Evolutionary conservation across 148 eudicot genomes (phyloP).

Genomic region (Rheum nobile): DNA sequence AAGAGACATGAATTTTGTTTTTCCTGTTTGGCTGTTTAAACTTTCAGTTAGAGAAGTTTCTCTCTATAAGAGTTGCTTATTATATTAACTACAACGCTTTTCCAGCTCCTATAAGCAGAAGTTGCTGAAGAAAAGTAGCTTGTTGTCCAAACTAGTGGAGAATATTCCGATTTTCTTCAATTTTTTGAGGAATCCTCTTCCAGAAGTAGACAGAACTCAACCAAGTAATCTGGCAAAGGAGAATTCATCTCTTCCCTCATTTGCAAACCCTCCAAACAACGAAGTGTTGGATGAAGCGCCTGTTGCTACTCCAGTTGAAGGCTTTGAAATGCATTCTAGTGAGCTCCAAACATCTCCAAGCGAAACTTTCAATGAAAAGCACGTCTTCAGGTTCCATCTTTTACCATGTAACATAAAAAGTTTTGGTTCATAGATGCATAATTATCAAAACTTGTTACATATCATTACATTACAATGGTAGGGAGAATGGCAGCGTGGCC

Average conservation of each 20-base stretch:
- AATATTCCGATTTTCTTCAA: constrained; percentile 59
- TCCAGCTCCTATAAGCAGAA: constrained; percentile 33
- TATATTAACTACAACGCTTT: neutral
- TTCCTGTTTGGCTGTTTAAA: neutral
- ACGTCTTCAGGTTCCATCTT: constrained; percentile 23
- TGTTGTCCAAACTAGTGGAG: constrained; percentile 62
- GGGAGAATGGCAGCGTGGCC: constrained; percentile 22
- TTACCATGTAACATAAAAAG: neutral
- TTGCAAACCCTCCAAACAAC: constrained; percentile 17
- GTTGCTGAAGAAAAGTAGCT: constrained; percentile 36
- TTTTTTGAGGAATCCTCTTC: constrained; percentile 33
- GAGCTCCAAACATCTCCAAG: constrained; percentile 27
- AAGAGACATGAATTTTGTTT: constrained; percentile 11
- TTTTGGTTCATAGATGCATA: neutral
- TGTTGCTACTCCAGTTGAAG: constrained; percentile 20
- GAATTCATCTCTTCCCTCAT: constrained; percentile 21
- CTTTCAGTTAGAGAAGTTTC: neutral
- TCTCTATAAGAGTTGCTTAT: neutral
- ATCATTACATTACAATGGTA: constrained; percentile 4
- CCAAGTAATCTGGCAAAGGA: constrained; percentile 15
- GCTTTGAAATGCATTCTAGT: constrained; percentile 19
- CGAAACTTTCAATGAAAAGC: constrained; percentile 17
- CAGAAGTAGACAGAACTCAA: constrained; percentile 17
- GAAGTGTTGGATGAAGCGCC: constrained; percentile 18
- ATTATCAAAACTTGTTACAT: neutral